Conservation (phyloP, 2,329 filamentous ascomycete species). For the Pleomassaria siparia region DNA sequence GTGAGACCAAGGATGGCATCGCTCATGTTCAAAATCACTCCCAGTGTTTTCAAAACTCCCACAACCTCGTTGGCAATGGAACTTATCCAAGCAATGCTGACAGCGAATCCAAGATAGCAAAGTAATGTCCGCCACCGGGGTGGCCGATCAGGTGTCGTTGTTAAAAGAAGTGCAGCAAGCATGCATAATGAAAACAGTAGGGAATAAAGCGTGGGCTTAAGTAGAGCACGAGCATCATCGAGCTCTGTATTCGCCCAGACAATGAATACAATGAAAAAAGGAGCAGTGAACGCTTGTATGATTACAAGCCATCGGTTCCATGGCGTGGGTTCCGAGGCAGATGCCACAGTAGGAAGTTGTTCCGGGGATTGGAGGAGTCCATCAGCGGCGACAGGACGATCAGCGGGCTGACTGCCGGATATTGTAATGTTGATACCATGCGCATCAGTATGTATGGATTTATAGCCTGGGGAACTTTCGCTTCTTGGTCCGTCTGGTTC, state of each 20-base stretch:
- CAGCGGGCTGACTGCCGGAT: constrained; percentile 27
- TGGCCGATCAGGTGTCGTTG: constrained; percentile 67
- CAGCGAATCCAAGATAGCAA: constrained; percentile 86
- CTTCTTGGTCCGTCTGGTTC: constrained; percentile 21
- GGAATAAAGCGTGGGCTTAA: constrained; percentile 51
- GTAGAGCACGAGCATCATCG: constrained; percentile 61
- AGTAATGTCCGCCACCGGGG: constrained; percentile 76
- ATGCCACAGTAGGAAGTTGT: constrained; percentile 21
- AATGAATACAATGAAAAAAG: constrained; percentile 77
- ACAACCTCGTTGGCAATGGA: constrained; percentile 96
- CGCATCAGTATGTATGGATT: constrained; percentile 1
- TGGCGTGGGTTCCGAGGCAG: constrained; percentile 47
- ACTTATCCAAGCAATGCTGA: constrained; percentile 94
- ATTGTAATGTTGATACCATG: constrained; percentile 11
- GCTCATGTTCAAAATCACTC: constrained; percentile 87
- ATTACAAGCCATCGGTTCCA: constrained; percentile 94
- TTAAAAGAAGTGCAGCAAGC: constrained; percentile 66
- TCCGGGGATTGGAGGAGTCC: constrained; percentile 40
- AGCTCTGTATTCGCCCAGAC: constrained; percentile 69
- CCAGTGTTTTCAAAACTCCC: constrained; percentile 87
- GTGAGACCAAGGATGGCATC: constrained; percentile 94
- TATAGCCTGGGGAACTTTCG: constrained; percentile 7
- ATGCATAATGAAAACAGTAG: constrained; percentile 62
- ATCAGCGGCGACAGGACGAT: constrained; percentile 37
- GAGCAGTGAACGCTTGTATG: constrained; percentile 83